A percentile compares a stretch with the other conserved stretches of the same genome.
phyloP scores from a whole-genome alignment of 1,284 basidiomycete species.

The Austropuccinia psidii region DNA sequence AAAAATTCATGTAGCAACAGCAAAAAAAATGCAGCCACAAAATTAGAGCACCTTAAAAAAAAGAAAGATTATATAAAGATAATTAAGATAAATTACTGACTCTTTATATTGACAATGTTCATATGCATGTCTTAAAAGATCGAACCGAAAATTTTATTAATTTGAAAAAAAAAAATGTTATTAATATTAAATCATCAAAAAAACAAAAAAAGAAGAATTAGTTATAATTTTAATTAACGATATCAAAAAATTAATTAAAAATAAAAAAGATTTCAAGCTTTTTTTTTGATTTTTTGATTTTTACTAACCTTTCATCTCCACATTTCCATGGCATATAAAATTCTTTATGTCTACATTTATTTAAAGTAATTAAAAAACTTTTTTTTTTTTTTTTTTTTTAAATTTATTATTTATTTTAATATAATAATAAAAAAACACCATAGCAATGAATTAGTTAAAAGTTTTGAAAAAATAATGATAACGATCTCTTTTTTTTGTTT shows the following conservation, averaged over 20 bases:
- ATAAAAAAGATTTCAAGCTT: background rate
- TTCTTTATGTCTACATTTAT: conserved; percentile 35
- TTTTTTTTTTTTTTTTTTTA: background rate
- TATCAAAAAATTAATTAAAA: background rate
- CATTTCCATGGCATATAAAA: conserved; percentile 37
- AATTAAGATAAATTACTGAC: background rate
- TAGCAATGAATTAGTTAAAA: background rate
- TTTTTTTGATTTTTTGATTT: too few species aligned
- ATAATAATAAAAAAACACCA: background rate
- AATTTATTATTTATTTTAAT: background rate
- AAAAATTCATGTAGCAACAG: background rate
- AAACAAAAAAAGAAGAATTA: background rate
- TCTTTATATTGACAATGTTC: conserved; percentile 38
- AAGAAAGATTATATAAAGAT: background rate
- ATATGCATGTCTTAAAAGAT: conserved; percentile 24
- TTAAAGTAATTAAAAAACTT: conserved; percentile 34
- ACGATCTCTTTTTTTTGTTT: background rate
- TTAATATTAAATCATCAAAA: background rate
- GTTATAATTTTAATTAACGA: background rate
- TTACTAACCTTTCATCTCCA: conserved; percentile 31
- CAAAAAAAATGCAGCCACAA: background rate
- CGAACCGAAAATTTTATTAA: background rate
- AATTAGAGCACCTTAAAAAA: background rate
- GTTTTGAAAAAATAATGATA: background rate
- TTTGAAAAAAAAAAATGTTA: background rate